These are phyloP conservation scores for Phytophthora sansomeana DNA, from an alignment of 352 stramenopile genomes.

Conservation along the genomic window DNA sequence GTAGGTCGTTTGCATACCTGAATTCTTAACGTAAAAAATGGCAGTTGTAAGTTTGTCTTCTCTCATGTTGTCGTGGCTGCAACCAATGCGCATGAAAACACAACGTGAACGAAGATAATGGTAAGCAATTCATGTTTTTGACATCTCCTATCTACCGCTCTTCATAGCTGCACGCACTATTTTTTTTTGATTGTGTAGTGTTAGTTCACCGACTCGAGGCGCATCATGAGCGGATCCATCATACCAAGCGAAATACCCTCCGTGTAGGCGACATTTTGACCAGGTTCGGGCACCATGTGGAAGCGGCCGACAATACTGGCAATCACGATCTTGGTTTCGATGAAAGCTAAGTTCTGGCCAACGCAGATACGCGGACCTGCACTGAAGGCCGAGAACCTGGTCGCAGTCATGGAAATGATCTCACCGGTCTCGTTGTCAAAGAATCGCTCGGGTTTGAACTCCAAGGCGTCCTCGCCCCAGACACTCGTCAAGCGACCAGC, in stretches of 20 bases:
- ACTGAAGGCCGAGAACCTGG: slow-evolving; percentile 64
- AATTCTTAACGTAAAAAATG: slow-evolving; percentile 6
- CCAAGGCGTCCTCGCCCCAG: slow-evolving; percentile 51
- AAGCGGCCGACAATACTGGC: slow-evolving; percentile 58
- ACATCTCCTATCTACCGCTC: too few species aligned
- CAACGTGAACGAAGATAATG: too few species aligned
- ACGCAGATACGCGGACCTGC: slow-evolving; percentile 61
- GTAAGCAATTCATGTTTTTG: too few species aligned
- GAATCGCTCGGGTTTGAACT: slow-evolving; percentile 63
- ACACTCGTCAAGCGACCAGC: slow-evolving; percentile 51
- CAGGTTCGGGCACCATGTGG: slow-evolving; percentile 52
- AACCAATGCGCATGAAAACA: too few species aligned
- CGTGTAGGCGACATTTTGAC: slow-evolving; percentile 73
- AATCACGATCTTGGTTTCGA: slow-evolving; percentile 73
- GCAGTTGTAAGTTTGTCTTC: neutral
- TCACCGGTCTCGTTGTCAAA: slow-evolving; percentile 42
- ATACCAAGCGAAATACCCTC: slow-evolving; percentile 67
- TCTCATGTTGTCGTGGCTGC: neutral
- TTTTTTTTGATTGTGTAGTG: too few species aligned
- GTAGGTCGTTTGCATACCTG: slow-evolving; percentile 9
- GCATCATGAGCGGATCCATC: slow-evolving; percentile 44
- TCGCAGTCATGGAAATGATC: slow-evolving; percentile 39
- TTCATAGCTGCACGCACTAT: too few species aligned
- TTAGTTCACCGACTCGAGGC: slow-evolving; percentile 18
- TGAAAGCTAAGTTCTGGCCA: slow-evolving; percentile 54